phyloP scores from a whole-genome alignment of 192 early-diverging fungal genomes.

The Geranomyces michiganensis region DNA sequence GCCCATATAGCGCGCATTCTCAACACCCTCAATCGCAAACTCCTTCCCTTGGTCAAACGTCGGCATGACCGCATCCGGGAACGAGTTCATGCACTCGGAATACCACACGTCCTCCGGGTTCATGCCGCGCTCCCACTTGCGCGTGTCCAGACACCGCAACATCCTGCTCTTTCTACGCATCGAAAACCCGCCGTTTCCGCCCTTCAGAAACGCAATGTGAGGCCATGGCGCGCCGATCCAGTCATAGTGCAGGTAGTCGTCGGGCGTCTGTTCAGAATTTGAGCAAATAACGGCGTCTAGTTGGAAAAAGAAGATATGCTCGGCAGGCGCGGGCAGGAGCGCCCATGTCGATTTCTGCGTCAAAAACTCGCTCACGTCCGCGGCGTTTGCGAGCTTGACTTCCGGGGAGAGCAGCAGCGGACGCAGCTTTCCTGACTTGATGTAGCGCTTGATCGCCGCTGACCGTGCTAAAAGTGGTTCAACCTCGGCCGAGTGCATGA shows the following conservation, averaged over 20 bases:
- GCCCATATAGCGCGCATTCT: slow-evolving; percentile 12
- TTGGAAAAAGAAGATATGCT: slow-evolving; percentile 34
- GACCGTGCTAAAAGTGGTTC: neutral
- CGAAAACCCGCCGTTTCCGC: slow-evolving; percentile 31
- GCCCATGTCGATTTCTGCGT: slow-evolving; percentile 19
- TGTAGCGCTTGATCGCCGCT: slow-evolving; percentile 16
- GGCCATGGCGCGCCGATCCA: slow-evolving; percentile 34
- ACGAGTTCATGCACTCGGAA: slow-evolving; percentile 12
- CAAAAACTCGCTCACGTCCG: slow-evolving; percentile 19
- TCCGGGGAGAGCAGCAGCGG: slow-evolving; percentile 2
- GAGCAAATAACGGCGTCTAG: slow-evolving; percentile 30
- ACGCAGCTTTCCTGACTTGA: slow-evolving; percentile 20
- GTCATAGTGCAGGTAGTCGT: slow-evolving; percentile 23
- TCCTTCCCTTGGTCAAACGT: slow-evolving; percentile 24
- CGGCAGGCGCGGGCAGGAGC: slow-evolving; percentile 4
- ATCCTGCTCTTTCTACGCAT: slow-evolving; percentile 20
- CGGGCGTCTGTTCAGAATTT: slow-evolving; percentile 11
- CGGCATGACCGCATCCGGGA: slow-evolving; percentile 25
- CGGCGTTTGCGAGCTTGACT: neutral
- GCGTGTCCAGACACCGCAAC: slow-evolving; percentile 21
- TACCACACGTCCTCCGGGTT: slow-evolving; percentile 28
- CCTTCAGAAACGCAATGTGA: slow-evolving; percentile 6
- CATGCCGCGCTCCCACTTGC: slow-evolving; percentile 7
- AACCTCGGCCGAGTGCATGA: slow-evolving; percentile 12
- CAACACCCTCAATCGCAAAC: slow-evolving; percentile 21